phyloP scores from a whole-genome alignment of 1,284 basidiomycete genomes.

The Ceraceosorus guamensis region DNA sequence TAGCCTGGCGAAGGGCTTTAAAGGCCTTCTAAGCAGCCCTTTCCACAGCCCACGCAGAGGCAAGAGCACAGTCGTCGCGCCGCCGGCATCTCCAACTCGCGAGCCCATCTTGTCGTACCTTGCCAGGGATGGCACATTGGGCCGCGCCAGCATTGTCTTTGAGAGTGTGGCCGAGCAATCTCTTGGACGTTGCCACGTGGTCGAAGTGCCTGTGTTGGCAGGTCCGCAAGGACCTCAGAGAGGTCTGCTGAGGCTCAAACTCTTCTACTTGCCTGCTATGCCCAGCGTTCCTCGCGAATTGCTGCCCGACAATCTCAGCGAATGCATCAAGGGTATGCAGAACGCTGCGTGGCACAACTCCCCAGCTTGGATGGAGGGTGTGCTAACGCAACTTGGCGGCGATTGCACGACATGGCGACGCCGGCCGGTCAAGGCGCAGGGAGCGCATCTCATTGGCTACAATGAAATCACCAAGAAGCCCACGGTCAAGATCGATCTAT shows the following conservation, averaged over 20 bases:
- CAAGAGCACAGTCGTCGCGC: background rate
- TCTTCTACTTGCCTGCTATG: conserved; percentile 79
- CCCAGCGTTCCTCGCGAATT: conserved; percentile 69
- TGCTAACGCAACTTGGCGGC: conserved; percentile 87
- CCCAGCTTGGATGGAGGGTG: conserved; percentile 70
- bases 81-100: background rate
- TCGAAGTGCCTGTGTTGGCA: conserved; percentile 37
- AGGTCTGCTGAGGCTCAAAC: conserved; percentile 39
- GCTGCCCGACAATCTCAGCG: conserved; percentile 83
- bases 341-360: conserved; percentile 85
- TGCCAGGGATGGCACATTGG: conserved; percentile 40
- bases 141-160: conserved; percentile 33
- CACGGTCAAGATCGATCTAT: conserved; percentile 81
- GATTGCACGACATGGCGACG: conserved; percentile 87
- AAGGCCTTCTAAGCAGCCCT: conserved; percentile 35
- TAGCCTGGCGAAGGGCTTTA: conserved; percentile 27
- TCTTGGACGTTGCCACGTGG: conserved; percentile 24
- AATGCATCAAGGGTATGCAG: conserved; percentile 78
- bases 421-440: conserved; percentile 75
- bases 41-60: background rate
- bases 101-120: conserved; percentile 38
- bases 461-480: conserved; percentile 89
- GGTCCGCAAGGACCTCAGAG: conserved; percentile 16
- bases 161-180: conserved; percentile 32
- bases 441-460: conserved; percentile 78